Conservation (phyloP, 2,329 filamentous ascomycete genomes). For the Xylariomycetidae sp. region DNA sequence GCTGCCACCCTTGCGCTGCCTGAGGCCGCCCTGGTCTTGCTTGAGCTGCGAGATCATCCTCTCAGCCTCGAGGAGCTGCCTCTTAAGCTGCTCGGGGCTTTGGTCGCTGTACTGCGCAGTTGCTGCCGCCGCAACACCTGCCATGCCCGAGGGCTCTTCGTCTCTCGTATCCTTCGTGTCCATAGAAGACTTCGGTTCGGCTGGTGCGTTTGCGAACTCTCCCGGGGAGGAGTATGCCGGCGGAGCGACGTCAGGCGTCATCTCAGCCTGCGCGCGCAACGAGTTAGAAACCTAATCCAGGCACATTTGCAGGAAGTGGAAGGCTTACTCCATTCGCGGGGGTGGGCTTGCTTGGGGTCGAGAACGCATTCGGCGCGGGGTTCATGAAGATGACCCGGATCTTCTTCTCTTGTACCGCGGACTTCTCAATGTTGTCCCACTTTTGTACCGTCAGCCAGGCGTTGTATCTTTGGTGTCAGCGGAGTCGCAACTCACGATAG, state of each 20-base stretch:
- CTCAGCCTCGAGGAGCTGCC: conserved; percentile 69
- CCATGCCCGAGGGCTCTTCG: conserved; percentile 24
- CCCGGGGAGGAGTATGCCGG: conserved; percentile 39
- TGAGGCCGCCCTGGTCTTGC: conserved; percentile 60
- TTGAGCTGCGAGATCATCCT: conserved; percentile 64
- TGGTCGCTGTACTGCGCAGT: conserved; percentile 38
- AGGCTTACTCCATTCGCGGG: conserved; percentile 34
- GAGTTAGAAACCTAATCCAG: too few species aligned
- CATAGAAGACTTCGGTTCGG: conserved; percentile 20
- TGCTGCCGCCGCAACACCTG: conserved; percentile 38
- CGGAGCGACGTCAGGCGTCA: conserved; percentile 39
- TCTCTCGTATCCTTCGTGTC: conserved; percentile 23
- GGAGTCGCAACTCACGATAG: conserved; percentile 73
- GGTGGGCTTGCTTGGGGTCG: conserved; percentile 37
- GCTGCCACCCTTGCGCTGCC: conserved; percentile 67
- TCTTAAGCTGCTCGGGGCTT: conserved; percentile 57
- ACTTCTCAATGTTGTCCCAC: conserved; percentile 78
- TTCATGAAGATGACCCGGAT: conserved; percentile 85
- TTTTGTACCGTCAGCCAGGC: conserved; percentile 33
- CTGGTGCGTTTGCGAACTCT: conserved; percentile 29
- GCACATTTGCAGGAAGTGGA: too few species aligned
- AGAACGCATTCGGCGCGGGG: conserved; percentile 28
- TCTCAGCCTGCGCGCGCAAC: conserved; percentile 22
- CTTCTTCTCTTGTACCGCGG: conserved; percentile 82
- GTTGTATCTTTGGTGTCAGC: too few species aligned